Evolutionary conservation across 208 protist genomes (phyloP), one percentile per base, ranked within the genome.

Genomic region (Lotmaria passim): DNA sequence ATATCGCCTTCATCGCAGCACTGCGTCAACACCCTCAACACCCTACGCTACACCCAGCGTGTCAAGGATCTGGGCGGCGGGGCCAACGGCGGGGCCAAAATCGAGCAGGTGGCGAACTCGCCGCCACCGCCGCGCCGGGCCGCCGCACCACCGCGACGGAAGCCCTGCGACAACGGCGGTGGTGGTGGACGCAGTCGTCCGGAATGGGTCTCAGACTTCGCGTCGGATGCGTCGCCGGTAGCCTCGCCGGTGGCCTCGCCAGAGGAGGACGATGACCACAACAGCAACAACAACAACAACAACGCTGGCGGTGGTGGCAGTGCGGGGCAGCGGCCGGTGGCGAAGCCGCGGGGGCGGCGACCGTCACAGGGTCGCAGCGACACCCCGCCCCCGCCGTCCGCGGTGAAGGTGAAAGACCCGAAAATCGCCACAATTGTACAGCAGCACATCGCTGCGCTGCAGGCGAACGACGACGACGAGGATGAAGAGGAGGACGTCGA

Each of bases 11-110:
- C 83, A 30, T 85, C 83, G 11, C 64, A 66, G 8, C 91, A 91
- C 55, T 97, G 88, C 64, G 98, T 99, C 62, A 96, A 99, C 76
- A 99, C 98, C 23, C 89, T 99, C 57, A 99, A 99, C 87, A 99
- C 98, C 4, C 87, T 99, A 5, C 91, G 98, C 36, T 99, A 99
- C 88, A 98, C 98, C 11, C 88, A 98, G 55, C 93, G 98, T 26
- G 97, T 99, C 11, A 99, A 98, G 73, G 96, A 98, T 65, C 81
- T 98, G 38, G 82, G 79, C 28, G 83, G 85, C 28, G 67, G 67
- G 38, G 39, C 46, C n/a, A 81, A 76, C 31, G 80, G 77, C n/a
- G 79, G 75, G 7, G 76, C 69, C 6, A 66, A 66, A 56, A 75
- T 81, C n/a, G 75, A 89, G 78, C 79, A 91, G 66, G 75, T 86